Evolutionary conservation across 2,329 filamentous ascomycete genomes (phyloP), one percentile per base, ranked within the genome.

Genomic region (Penicillium sp.): DNA sequence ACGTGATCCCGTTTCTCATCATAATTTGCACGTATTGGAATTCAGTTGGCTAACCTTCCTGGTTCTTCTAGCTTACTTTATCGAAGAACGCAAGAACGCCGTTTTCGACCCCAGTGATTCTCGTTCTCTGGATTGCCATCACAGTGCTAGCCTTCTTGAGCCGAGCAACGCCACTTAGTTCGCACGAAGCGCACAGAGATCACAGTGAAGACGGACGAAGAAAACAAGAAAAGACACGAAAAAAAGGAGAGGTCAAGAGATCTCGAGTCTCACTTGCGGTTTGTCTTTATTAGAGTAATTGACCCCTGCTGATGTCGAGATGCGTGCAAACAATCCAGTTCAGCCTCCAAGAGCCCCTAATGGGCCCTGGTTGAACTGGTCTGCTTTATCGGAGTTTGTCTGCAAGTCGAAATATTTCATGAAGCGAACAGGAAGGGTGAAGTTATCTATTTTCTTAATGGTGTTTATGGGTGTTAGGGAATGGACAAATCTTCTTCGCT

Each of bases 61-160:
- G 10, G 34, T 28, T 22, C 37, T 19, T 46, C 22, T 38, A 73
- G 71, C 69, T 4, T 59, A 66, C 49, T 69, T 62, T 53, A 62
- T 73, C 18, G 64, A 72, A 59, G 64, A 72, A 45, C 68, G 70
- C 27, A 62, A 66, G 56, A 56, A 61, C 31, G 67, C 69, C 12
- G 50, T 63, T 14, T 73, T 73, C 50, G 68, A 74, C 52, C 62
- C 67, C 0, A 59, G 56, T 29, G 64, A 75, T 49, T 71, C 67
- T 14, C 70, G 72, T 42, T 75, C 71, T 3, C 57, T 75, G 18
- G 72, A 75, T 52, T 62, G 72, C 10, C 67, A 64, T 46, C 70
- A 71, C 47, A 65, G 67, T 31, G 64, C 69, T 9, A 65, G 63
- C 46, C 56, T 72, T 16, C 61, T 72, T 3, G 61, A 64, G 27